These are phyloP conservation scores for Ascocoryne sarcoides DNA, from an alignment of 2,329 filamentous ascomycete species.

Conservation along the genomic window DNA sequence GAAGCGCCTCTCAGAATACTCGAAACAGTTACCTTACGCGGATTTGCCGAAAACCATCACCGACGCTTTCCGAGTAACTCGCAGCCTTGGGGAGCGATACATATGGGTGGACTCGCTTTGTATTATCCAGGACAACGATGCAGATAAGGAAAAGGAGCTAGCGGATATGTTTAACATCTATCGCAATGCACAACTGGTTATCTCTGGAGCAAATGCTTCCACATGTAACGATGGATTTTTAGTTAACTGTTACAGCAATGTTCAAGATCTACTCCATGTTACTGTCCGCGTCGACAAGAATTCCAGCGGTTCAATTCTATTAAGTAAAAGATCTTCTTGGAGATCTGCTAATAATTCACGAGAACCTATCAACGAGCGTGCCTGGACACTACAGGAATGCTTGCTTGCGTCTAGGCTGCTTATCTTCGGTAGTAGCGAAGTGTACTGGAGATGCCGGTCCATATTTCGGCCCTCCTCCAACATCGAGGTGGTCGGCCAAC, in stretches of 20 bases:
- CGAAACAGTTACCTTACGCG: background rate
- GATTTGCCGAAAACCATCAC: background rate
- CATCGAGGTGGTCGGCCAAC: too few species aligned
- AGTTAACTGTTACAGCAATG: too few species aligned
- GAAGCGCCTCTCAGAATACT: background rate
- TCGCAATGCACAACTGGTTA: background rate
- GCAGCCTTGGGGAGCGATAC: background rate
- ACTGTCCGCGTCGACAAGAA: too few species aligned
- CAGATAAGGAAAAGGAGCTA: background rate
- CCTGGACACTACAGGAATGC: slow-evolving; percentile 5
- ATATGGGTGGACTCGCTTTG: background rate
- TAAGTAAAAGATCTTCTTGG: too few species aligned
- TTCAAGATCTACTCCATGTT: too few species aligned
- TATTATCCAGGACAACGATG: background rate
- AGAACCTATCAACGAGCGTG: slow-evolving; percentile 1
- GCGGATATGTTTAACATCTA: slow-evolving; percentile 2
- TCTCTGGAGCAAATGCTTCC: background rate
- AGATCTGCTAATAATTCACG: too few species aligned
- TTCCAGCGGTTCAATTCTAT: too few species aligned
- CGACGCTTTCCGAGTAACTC: background rate
- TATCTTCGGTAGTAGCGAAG: background rate
- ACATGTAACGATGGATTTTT: background rate
- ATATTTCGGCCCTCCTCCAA: too few species aligned
- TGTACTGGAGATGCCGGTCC: too few species aligned
- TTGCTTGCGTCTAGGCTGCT: slow-evolving; percentile 3